Evolutionary conservation across 345 rosid species (phyloP), one percentile per base, ranked within the genome.

Genomic region (Capsella bursapastoris): DNA sequence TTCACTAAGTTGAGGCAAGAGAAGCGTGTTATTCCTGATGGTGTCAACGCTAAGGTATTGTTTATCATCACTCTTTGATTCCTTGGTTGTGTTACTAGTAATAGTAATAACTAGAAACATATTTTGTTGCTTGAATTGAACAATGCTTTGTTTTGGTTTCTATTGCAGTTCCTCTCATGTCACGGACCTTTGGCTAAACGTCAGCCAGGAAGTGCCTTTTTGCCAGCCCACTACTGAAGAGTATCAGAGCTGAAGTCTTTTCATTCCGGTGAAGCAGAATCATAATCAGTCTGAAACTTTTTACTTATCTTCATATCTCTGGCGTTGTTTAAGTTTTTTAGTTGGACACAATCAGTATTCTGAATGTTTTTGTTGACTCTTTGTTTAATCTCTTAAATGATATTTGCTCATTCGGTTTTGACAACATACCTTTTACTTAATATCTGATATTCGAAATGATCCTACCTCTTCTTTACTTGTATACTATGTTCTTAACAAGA

Each of bases 21-120:
- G 85, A 84, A 84, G 49, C 78, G 85, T 29, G 84, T 89, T 11
- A 1, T 83, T 9, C 70, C 94, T 1, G 94, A 89, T 82, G 94
- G 94, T 71, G 91, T 89, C 18, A 87, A 87, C 37, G 94, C 90
- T 10, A 89, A 89, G 94, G 91, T 89, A 35, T 50, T 0, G 6
- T 14, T 64, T 56, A n/a, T 32, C 11, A 25, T 66, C 49, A 2
- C 10, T 3, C 15, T 41, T 34, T 15, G 51, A 8, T 60, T 41
- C 34, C n/a, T n/a, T 5, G 3, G 18, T 25, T 48, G 6, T 44
- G 11, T 16, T 2, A 8, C 38, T 27, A 2, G 35, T 27, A 12
- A 10, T 22, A 1, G 25, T 16, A 4, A 49, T 50, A 4, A 22
- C 9, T 9, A 14, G 9, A 32, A 63, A 15, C n/a, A 5, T 29